Conservation (phyloP, 2,329 filamentous ascomycete genomes). For the Mariannaea sp. region DNA sequence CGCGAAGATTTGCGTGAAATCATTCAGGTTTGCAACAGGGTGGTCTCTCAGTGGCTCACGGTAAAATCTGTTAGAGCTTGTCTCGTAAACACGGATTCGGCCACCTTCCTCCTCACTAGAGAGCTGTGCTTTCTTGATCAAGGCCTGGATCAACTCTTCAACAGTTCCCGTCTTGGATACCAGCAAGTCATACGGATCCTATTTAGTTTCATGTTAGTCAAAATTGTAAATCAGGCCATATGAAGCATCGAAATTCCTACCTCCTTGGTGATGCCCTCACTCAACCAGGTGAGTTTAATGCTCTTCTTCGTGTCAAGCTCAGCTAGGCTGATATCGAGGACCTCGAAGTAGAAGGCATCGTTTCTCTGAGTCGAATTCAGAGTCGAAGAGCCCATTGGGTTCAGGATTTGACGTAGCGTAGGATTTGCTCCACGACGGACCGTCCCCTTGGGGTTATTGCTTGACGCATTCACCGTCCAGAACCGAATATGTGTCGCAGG, state of each 20-base stretch:
- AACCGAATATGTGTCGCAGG: constrained; percentile 89
- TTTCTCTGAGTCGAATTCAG: constrained; percentile 70
- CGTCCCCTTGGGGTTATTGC: constrained; percentile 75
- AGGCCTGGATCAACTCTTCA: constrained; percentile 73
- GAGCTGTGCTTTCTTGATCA: constrained; percentile 82
- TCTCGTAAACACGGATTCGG: constrained; percentile 80
- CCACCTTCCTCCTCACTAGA: constrained; percentile 72
- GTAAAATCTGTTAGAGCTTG: constrained; percentile 80
- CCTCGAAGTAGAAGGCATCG: constrained; percentile 88
- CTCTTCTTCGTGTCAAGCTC: constrained; percentile 93
- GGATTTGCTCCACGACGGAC: constrained; percentile 75
- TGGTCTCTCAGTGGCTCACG: constrained; percentile 74
- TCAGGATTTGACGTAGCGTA: constrained; percentile 79
- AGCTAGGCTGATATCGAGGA: constrained; percentile 90
- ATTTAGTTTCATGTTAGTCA: constrained; percentile 11
- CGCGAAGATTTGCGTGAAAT: constrained; percentile 81
- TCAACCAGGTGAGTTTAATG: constrained; percentile 81
- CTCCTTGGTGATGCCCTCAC: constrained; percentile 90
- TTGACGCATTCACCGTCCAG: constrained; percentile 79
- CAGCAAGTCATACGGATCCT: constrained; percentile 81
- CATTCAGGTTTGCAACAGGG: constrained; percentile 80
- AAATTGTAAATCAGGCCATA: not conserved
- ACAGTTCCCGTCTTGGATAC: constrained; percentile 86
- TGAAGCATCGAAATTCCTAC: constrained; percentile 51
- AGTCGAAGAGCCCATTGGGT: constrained; percentile 70